Base-by-base conservation (phyloP, 495 filamentous ascomycete genomes). In the Penicillium steckii region DNA sequence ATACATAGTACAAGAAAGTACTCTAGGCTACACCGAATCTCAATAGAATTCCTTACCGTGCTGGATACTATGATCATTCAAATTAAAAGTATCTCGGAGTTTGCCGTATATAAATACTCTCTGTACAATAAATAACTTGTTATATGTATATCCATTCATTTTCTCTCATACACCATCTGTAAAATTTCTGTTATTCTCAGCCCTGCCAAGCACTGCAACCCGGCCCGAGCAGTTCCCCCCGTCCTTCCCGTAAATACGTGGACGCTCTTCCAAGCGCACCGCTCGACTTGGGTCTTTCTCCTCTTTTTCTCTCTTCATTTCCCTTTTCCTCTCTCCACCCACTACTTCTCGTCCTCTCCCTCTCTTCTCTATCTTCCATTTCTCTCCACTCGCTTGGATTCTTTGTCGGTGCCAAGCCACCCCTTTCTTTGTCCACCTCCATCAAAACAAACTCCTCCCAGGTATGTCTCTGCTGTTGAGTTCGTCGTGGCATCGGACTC, bases 231-330 rank as follows among this genome's bases (percentile, higher is more conserved):
- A 23, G 8, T 41, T 19, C 38, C 38, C 6, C 3, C n/a, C 5
- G 12, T 29, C 32, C 32, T 13, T 50, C 52, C 53, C 50, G 46
- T 57, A 54, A 50, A 57, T 46, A 37, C 33, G n/a, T 13, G 0
- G 33, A 35, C 2, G 15, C n/a, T 37, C 10, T 7, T 17, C 15
- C n/a, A 15, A 37, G n/a, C 33, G 15, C 18, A 13, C 33, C 13
- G n/a, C 15, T n/a, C 30, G 8, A 33, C 4, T 6, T 33, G 8
- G 6, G n/a, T 13, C 10, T 13, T 7, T 56, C 50, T 52, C 58
- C 63, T 65, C 62, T 56, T 59, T 45, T 42, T 47, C 32, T 60
- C 52, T 55, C 46, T 50, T 25, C 15, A 41, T 48, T 35, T 41
- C 29, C 35, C 48, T 40, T 41, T 46, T 30, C 35, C 19, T 30